Percentiles rank a stretch among this genome's conserved stretches.
Conservation (phyloP, 1,284 basidiomycete species). For the Amylostereum chailletii region DNA sequence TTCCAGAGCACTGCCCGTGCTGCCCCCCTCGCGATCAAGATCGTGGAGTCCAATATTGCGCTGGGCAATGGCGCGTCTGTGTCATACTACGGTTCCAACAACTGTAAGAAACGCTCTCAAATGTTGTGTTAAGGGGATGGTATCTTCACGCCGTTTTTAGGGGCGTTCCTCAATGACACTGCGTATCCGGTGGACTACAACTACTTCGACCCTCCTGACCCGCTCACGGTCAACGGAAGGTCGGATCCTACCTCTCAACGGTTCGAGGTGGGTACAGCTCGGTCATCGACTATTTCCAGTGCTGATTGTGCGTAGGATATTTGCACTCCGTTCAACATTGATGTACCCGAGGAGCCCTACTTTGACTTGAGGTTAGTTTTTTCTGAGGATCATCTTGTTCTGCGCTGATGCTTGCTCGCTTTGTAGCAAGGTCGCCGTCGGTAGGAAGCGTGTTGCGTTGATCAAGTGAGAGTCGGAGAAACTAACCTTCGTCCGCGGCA, state of each 20-base stretch:
- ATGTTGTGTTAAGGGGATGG: too few species aligned
- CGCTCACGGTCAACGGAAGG: slow-evolving; percentile 38
- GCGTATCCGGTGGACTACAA: slow-evolving; percentile 33
- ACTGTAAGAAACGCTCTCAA: slow-evolving; percentile 26
- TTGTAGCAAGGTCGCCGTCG: not conserved
- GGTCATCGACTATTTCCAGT: too few species aligned
- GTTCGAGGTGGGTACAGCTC: slow-evolving; percentile 17
- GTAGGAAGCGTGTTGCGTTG: too few species aligned
- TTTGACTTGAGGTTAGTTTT: slow-evolving; percentile 30
- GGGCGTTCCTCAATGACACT: slow-evolving; percentile 47
- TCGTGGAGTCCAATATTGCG: slow-evolving; percentile 41
- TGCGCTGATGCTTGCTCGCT: too few species aligned
- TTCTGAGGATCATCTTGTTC: too few species aligned
- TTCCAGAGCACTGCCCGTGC: slow-evolving; percentile 45
- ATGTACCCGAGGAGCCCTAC: slow-evolving; percentile 39
- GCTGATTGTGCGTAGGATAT: slow-evolving; percentile 18
- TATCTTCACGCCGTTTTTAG: slow-evolving; percentile 12
- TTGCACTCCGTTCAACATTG: slow-evolving; percentile 29
- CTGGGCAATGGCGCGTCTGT: slow-evolving; percentile 27
- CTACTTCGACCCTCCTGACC: slow-evolving; percentile 39
- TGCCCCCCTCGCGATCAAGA: slow-evolving; percentile 48
- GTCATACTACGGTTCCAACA: slow-evolving; percentile 38
- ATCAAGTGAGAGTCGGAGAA: too few species aligned
- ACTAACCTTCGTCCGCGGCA: slow-evolving; percentile 4
- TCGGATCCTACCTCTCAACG: slow-evolving; percentile 47